These are phyloP conservation scores for Akebia trifoliata DNA, from an alignment of 164 flowering plant species.

Conservation along the genomic window DNA sequence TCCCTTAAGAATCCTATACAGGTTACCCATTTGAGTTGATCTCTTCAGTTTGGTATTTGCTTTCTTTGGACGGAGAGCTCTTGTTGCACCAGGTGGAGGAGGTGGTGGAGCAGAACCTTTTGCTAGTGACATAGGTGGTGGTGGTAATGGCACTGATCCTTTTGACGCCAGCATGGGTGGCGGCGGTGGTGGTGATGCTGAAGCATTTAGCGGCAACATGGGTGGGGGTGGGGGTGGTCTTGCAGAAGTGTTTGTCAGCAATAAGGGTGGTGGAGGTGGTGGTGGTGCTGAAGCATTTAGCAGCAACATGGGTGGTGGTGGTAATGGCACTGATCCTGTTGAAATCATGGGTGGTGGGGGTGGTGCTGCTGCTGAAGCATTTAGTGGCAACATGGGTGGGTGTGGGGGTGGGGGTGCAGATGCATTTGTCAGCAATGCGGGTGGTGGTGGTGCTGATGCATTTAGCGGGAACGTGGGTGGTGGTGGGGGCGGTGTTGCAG, in stretches of 20 bases:
- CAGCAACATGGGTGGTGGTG: conserved; percentile 23
- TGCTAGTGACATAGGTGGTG: conserved; percentile 31
- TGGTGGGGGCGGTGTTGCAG: conserved; percentile 19
- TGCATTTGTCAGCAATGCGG: not conserved
- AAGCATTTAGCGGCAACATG: not conserved
- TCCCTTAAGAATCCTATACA: conserved; percentile 67
- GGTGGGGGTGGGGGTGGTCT: conserved; percentile 24
- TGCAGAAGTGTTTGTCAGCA: conserved; percentile 1
- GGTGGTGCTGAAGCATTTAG: conserved; percentile 17
- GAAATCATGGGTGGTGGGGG: conserved; percentile 23
- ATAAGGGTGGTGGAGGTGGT: conserved; percentile 32
- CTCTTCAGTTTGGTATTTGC: conserved; percentile 54
- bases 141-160: conserved; percentile 25
- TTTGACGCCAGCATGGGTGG: conserved; percentile 23
- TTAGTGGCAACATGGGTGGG: conserved; percentile 20
- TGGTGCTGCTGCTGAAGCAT: conserved; percentile 11
- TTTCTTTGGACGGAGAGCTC: conserved; percentile 47
- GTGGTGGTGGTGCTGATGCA: conserved; percentile 26
- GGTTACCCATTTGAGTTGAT: conserved; percentile 72
- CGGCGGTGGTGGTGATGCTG: conserved; percentile 26
- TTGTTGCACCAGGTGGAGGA: conserved; percentile 38
- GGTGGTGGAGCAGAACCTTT: conserved; percentile 58
- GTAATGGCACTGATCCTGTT: conserved; percentile 4
- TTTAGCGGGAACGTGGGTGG: conserved; percentile 11
- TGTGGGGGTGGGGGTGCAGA: conserved; percentile 28